A percentile compares a stretch with the other conserved stretches of the same genome.
These are phyloP conservation scores for Verticillium tricorpus DNA, from an alignment of 2,329 filamentous ascomycete species.

Conservation along the genomic window DNA sequence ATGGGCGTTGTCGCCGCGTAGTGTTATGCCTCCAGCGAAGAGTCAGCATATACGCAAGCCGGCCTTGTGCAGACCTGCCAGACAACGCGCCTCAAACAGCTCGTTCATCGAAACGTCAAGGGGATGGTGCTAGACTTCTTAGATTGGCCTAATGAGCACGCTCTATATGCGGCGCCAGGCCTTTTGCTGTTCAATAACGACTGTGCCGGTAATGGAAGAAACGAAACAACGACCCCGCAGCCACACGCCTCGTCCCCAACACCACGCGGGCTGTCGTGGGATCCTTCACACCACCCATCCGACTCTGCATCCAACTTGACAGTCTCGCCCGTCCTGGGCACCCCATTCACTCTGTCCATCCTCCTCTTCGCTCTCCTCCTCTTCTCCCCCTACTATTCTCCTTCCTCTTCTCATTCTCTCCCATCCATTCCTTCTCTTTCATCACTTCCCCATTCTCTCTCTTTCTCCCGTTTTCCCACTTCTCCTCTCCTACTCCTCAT, in stretches of 20 bases:
- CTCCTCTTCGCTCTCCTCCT: neutral
- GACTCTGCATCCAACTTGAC: neutral
- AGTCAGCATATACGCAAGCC: too few species aligned
- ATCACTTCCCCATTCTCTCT: neutral
- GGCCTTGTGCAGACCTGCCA: too few species aligned
- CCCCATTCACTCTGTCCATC: neutral
- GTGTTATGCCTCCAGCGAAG: too few species aligned
- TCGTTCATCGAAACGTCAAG: neutral
- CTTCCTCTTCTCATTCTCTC: neutral
- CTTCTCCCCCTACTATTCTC: too few species aligned
- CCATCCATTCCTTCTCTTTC: neutral
- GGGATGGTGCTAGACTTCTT: neutral
- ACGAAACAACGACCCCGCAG: neutral
- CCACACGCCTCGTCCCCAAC: neutral
- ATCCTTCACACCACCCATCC: neutral
- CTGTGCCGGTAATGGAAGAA: neutral
- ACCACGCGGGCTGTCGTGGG: neutral
- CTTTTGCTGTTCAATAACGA: neutral
- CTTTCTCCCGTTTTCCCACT: neutral
- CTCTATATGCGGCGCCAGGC: neutral
- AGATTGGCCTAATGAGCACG: neutral
- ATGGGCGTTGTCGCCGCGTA: too few species aligned
- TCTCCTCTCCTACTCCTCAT: neutral
- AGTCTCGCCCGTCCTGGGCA: neutral
- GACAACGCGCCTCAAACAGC: too few species aligned